Base-by-base conservation (phyloP, 495 filamentous ascomycete genomes). In the Penicillium taxi region DNA sequence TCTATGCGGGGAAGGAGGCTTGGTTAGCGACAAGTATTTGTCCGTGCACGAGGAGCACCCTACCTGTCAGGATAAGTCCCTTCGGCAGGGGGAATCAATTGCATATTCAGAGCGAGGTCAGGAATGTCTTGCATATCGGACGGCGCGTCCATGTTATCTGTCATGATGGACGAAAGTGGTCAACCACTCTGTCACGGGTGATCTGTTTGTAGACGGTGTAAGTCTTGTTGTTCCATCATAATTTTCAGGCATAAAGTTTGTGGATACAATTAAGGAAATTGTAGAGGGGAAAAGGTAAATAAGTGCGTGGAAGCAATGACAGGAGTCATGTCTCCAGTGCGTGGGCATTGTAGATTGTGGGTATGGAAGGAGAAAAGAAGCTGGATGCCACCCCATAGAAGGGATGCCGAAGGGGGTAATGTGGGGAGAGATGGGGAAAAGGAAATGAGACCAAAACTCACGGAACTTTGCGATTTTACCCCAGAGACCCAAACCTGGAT, bases 81-180 rank as follows among this genome's bases (percentile, higher is more conserved):
- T 44, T 67, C 64, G 1, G 63, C 59, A 26, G 66, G 66, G 2
- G 64, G 56, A 23, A 68, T 23, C 41, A 68, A 50, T 50, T 66
- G 57, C 52, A 66, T 67, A 12, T n/a, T n/a, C n/a, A n/a, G n/a
- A n/a, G 59, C 56, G 43, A 64, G 46, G 13, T 70, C 66, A 27
- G 66, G 63, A 49, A 70, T 69, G 39, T 70, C 66, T 41, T 67
- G 63, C 40, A 70, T 61, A 47, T 70, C 66, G 46, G 63, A 67
- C 11, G 63, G 64, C 37, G 63, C 66, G 44, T 70, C 66, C 32
- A 66, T 48, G 48, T 66, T 68, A 50, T 67, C 63, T 31, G 64
- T 53, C 64, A 69, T 68, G 44, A 26, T 45, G 43, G 44, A 45
- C 40, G 39, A 41, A 29, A 34, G 28, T 27, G 21, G 42, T 30